Conservation (phyloP, 371 early-diverging fungal genomes). For the Mucor velutinosus region DNA sequence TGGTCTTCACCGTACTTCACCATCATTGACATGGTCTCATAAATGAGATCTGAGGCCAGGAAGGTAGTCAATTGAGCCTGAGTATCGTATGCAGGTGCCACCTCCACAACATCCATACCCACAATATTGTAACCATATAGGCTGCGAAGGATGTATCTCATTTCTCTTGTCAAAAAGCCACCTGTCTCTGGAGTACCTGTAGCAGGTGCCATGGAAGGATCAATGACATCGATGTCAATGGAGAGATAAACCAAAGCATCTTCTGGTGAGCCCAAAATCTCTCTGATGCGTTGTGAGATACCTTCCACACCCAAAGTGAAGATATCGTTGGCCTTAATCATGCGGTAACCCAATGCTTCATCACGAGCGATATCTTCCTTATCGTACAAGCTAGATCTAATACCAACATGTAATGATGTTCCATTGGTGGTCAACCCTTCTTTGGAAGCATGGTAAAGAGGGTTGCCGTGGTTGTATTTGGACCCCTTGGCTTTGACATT, state of each 20-base stretch:
- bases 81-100: slow-evolving; percentile 54
- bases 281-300: slow-evolving; percentile 44
- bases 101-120: slow-evolving; percentile 54
- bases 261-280: slow-evolving; percentile 37
- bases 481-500: slow-evolving; percentile 39
- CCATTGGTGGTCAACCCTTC: slow-evolving; percentile 54
- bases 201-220: slow-evolving; percentile 56
- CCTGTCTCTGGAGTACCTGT: slow-evolving; percentile 60
- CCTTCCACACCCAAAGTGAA: slow-evolving; percentile 50
- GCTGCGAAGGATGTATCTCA: slow-evolving; percentile 49
- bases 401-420: slow-evolving; percentile 55
- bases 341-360: slow-evolving; percentile 43
- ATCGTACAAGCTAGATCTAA: slow-evolving; percentile 47
- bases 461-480: slow-evolving; percentile 45
- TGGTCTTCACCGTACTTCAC: slow-evolving; percentile 34
- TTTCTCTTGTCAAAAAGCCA: slow-evolving; percentile 52
- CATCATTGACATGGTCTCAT: slow-evolving; percentile 50
- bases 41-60: slow-evolving; percentile 48
- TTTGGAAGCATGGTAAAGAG: slow-evolving; percentile 51
- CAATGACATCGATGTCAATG: slow-evolving; percentile 57
- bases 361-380: slow-evolving; percentile 42
- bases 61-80: slow-evolving; percentile 54
- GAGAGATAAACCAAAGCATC: slow-evolving; percentile 48
- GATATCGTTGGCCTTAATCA: slow-evolving; percentile 54
- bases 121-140: slow-evolving; percentile 46